Percentiles rank a stretch among this genome's conserved stretches.
Evolutionary conservation across 2,329 filamentous ascomycete species (phyloP).

Genomic region (Fusarium azukiicola): DNA sequence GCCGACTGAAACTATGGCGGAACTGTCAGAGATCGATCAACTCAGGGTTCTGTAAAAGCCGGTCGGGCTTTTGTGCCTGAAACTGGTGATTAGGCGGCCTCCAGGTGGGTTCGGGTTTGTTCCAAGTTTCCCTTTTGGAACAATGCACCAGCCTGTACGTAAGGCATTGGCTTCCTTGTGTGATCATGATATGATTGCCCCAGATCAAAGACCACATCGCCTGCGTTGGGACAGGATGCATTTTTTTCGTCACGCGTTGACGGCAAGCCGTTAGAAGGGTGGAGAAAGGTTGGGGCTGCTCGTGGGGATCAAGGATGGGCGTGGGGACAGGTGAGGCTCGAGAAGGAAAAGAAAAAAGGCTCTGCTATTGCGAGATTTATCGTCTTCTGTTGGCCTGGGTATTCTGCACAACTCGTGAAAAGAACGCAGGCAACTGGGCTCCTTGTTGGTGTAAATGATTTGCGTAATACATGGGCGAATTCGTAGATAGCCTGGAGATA

Average conservation of each 20-base stretch:
- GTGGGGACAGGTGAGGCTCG: slow-evolving; percentile 30
- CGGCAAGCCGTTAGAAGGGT: slow-evolving; percentile 36
- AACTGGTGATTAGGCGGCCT: slow-evolving; percentile 27
- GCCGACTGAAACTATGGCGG: neutral
- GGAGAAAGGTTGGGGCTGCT: slow-evolving; percentile 42
- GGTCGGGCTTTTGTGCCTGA: neutral
- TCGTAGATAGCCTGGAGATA: slow-evolving; percentile 42
- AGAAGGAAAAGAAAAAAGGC: neutral
- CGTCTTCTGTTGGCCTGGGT: slow-evolving; percentile 3
- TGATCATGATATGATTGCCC: slow-evolving; percentile 45
- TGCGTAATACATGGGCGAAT: slow-evolving; percentile 39
- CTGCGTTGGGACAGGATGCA: slow-evolving; percentile 33
- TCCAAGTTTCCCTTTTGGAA: slow-evolving; percentile 22
- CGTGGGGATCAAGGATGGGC: slow-evolving; percentile 42
- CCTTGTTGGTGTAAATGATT: slow-evolving; percentile 31
- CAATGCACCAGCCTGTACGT: slow-evolving; percentile 19
- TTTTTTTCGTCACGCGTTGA: slow-evolving; percentile 44
- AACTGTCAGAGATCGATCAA: slow-evolving; percentile 19
- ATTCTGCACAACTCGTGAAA: neutral
- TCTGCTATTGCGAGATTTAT: slow-evolving; percentile 35
- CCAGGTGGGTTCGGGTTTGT: neutral
- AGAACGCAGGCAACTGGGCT: slow-evolving; percentile 1
- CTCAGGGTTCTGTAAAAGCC: slow-evolving; percentile 17
- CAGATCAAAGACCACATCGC: slow-evolving; percentile 10
- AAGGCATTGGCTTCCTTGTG: slow-evolving; percentile 19